These are phyloP conservation scores for Stipa capillata DNA, from an alignment of 176 grass and related monocot genomes.

Conservation along the genomic window DNA sequence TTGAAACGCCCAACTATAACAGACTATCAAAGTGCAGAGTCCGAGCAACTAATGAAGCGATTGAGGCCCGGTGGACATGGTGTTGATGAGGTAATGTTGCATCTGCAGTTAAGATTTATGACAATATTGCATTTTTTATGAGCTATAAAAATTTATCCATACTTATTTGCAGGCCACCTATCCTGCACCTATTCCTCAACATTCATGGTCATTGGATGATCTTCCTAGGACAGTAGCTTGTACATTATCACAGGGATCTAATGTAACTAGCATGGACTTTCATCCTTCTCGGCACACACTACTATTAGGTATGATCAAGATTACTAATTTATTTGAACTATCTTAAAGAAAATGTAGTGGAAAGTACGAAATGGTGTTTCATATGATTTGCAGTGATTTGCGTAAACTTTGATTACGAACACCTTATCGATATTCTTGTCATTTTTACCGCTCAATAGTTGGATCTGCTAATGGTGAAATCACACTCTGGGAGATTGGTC, in stretches of 20 bases:
- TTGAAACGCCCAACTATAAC: constrained; percentile 74
- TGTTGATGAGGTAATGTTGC: constrained; percentile 72
- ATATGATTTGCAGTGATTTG: constrained; percentile 1
- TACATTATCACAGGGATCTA: constrained; percentile 73
- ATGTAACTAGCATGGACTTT: constrained; percentile 94
- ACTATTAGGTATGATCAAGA: constrained; percentile 61
- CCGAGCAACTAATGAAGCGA: constrained; percentile 94
- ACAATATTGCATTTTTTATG: neutral
- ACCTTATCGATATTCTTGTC: constrained; percentile 4
- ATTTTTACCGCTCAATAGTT: constrained; percentile 39
- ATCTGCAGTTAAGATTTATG: constrained; percentile 2
- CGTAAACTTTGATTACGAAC: neutral
- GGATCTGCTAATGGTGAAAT: constrained; percentile 83
- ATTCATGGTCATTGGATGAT: constrained; percentile 80
- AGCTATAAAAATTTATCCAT: constrained; percentile 10
- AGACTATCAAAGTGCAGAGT: constrained; percentile 91
- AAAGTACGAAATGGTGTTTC: neutral
- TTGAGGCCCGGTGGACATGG: constrained; percentile 61
- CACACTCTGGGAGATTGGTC: constrained; percentile 79
- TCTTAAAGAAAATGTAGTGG: neutral
- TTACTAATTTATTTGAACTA: neutral
- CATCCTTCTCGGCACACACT: constrained; percentile 80
- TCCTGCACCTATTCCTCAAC: constrained; percentile 58
- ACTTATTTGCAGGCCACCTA: constrained; percentile 65
- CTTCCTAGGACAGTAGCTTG: constrained; percentile 70